Base-by-base conservation (phyloP, 495 filamentous ascomycete species). In the Paragyromitra xinjiangensis region DNA sequence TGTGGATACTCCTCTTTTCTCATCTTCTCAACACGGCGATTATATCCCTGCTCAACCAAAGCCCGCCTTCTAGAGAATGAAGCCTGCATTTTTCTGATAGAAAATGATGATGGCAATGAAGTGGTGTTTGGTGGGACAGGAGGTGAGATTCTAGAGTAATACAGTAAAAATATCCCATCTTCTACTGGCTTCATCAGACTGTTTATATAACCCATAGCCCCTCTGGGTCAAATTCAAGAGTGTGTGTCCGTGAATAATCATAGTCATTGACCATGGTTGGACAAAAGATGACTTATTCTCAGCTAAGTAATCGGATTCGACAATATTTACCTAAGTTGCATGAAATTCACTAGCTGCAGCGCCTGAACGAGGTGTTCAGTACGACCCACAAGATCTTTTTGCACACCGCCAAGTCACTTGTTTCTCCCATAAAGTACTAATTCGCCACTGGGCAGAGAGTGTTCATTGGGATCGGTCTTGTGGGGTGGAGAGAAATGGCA, bases 1-100 rank as follows among this genome's bases (percentile, higher is more conserved):
- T 80, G 78, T 0, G 78, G 78, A 45, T 80, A 80, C 59, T 80
- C 78, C 8, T 79, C 48, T 22, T 55, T 74, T 37, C 78, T 72
- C 11, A 80, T 67, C 34, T 80, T 65, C 56, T 80, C 78, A 16
- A 80, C 75, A 11, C 42, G 68, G 1, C 55, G 24, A 44, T 80
- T 80, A 19, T 80, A 80, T 45, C 78, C 78, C 42, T 66, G 68
- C n/a, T 68, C 58, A 8, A 69, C 42, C 34, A 78, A 64, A n/a
- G 45, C 55, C 22, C 61, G 61, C 45, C 22, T 66, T 42, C 42
- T 48, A 3, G 44, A 61, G 19, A 73, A 61, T 29, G 29, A 51
- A 34, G 61, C 6, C 6, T 73, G 61, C 74, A 77, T 77, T 61
- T 9, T 62, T 39, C 70, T 26, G 1, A 3, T 58, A 9, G n/a